These are phyloP conservation scores for Fusarium concolor DNA, from an alignment of 2,329 filamentous ascomycete genomes.

Conservation along the genomic window DNA sequence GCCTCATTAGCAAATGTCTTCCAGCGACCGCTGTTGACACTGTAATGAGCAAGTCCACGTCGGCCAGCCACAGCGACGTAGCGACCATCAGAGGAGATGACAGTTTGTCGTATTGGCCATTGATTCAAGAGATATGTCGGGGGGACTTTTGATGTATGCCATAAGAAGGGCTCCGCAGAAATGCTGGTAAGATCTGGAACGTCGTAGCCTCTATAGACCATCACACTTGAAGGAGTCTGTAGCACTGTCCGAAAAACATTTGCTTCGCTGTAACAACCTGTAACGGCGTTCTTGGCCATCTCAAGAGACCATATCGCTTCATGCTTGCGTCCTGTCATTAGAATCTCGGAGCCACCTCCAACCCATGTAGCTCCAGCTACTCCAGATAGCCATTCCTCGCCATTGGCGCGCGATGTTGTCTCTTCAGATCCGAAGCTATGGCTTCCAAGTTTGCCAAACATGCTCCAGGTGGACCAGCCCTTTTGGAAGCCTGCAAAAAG, in stretches of 20 bases:
- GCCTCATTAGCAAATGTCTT: slow-evolving; percentile 88
- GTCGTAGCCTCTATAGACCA: slow-evolving; percentile 95
- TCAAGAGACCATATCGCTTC: slow-evolving; percentile 88
- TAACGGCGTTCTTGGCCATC: slow-evolving; percentile 93
- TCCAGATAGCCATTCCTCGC: slow-evolving; percentile 86
- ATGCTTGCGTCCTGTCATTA: slow-evolving; percentile 77
- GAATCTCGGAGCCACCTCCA: slow-evolving; percentile 85
- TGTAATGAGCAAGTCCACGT: slow-evolving; percentile 93
- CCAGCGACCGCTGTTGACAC: slow-evolving; percentile 93
- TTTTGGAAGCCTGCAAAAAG: slow-evolving; percentile 92
- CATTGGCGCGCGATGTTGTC: slow-evolving; percentile 71
- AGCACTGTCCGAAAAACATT: slow-evolving; percentile 91
- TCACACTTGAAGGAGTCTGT: slow-evolving; percentile 87
- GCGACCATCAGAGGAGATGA: slow-evolving; percentile 90
- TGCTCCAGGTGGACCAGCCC: slow-evolving; percentile 97
- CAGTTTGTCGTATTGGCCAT: slow-evolving; percentile 90
- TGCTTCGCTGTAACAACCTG: slow-evolving; percentile 89
- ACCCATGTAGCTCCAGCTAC: slow-evolving; percentile 85
- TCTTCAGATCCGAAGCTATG: slow-evolving; percentile 83
- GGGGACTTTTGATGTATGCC: slow-evolving; percentile 92
- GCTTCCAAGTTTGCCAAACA: slow-evolving; percentile 90
- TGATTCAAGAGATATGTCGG: slow-evolving; percentile 87
- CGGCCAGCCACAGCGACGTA: slow-evolving; percentile 97
- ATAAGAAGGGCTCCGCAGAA: slow-evolving; percentile 91
- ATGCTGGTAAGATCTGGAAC: slow-evolving; percentile 90